Conservation (phyloP, 164 flowering plant species). For the Sedum album region DNA sequence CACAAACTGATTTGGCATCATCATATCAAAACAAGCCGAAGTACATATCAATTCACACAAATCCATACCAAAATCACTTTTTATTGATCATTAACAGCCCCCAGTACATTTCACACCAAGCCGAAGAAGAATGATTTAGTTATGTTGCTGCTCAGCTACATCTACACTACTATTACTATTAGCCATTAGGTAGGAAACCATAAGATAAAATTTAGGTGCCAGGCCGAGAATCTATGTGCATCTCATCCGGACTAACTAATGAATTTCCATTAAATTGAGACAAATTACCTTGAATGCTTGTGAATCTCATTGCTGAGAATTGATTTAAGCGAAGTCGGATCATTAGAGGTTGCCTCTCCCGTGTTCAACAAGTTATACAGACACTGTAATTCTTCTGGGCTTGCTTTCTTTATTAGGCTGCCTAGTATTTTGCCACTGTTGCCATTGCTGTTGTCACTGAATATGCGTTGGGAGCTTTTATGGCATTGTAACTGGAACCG, state of each 20-base stretch:
- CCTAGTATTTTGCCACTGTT: conserved; percentile 27
- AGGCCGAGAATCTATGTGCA: background rate
- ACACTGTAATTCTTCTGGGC: conserved; percentile 47
- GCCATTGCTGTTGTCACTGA: conserved; percentile 1
- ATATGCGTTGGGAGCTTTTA: conserved; percentile 15
- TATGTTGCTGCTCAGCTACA: too few species aligned
- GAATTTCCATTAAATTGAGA: background rate
- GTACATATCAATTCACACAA: too few species aligned
- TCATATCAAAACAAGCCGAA: too few species aligned
- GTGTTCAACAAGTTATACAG: conserved; percentile 31
- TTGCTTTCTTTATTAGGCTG: conserved; percentile 62
- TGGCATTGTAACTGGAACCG: conserved; percentile 34
- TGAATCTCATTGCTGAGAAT: conserved; percentile 51
- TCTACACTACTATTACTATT: too few species aligned
- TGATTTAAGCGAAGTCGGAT: conserved; percentile 18
- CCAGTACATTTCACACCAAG: too few species aligned
- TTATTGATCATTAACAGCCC: too few species aligned
- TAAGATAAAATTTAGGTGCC: background rate
- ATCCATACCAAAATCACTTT: too few species aligned
- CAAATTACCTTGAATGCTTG: conserved; percentile 25
- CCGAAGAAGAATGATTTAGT: too few species aligned
- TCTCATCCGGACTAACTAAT: background rate
- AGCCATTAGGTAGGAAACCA: too few species aligned
- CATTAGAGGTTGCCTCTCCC: conserved; percentile 16
- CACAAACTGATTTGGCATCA: too few species aligned